Evolutionary conservation across 73 alveolate genomes (phyloP), one percentile per base, ranked within the genome.

Genomic region (Urostyla sp.): DNA sequence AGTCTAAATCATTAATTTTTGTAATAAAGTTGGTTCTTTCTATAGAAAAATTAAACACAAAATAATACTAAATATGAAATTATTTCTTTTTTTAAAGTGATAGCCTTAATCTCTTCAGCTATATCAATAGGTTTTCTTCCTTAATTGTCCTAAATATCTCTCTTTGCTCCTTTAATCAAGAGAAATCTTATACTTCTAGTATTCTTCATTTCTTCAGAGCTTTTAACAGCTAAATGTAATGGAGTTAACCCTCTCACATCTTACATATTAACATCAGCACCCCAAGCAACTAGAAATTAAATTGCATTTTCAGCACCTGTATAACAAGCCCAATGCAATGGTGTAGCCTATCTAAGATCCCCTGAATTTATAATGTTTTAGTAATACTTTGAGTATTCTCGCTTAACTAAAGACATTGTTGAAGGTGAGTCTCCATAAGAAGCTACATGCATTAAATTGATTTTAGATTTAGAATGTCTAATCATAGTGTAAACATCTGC

Each of bases 271-370:
- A 49, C 50, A 30, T 75, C 51, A 16, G 74, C 60, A 10, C 52
- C 67, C 74, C 67, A 55, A 20, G 87, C 87, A 38, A 75, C 18
- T 28, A 75, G 36, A 38, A 11, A 75, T 7, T 55, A 21, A 56
- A 56, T 55, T 36, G 87, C 44, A 38, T 28, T 56, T 38, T 36
- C 60, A 1, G 87, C 28, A 13, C 78, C 78, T n/a, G 76, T 8
- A 34, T 34, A 36, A 30, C 76, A 54, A 26, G 87, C 87, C 87
- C 87, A 75, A 34, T 75, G 87, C 13, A 75, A 67, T 0, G 87
- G 78, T 13, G 67, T 55, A 20, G 66, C 56, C 26, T 75, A 20
- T 32, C 38, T 73, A 15, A 3, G 16, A 34, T 73, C 87, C 26
- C 18, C 11, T 20, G 34, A 26, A 18, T 54, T 56, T 0, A 35